Base-by-base conservation (phyloP, 2,329 filamentous ascomycete species). In the Fusarium proliferatum region DNA sequence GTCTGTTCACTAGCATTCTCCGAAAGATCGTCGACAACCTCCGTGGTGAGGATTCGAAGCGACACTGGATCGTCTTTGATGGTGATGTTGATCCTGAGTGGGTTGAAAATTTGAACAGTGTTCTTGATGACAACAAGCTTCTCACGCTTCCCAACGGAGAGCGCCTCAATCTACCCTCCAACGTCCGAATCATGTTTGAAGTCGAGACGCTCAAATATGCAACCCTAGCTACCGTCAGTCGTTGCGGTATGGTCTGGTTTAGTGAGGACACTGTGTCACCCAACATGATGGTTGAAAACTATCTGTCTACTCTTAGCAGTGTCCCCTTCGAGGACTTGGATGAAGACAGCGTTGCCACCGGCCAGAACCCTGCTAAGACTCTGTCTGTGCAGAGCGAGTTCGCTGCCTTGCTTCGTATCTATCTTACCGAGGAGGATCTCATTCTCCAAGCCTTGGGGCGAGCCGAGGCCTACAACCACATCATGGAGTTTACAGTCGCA, bases 191-290 rank as follows among this genome's bases (percentile, higher is more conserved):
- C 84, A 98, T 99, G 95, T 99, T 99, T 79, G 96, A 99, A 85
- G 96, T 99, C 41, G 97, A 99, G 85, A 98, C 92, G 6, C 87
- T 99, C 68, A 97, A 97, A 81, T 99, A 99, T 81, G 96, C 96
- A 42, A 99, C 96, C 0, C 89, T 99, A 49, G 96, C 96, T 63
- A 99, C 96, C n/a, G 96, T 99, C 80, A 97, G 94, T 91, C 95
- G 96, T 85, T 99, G 96, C 82, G 96, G 96, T 88, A 99, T 99
- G 96, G 97, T 99, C 19, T 99, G 96, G 96, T 99, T 98, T 85
- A 99, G 95, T 80, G 96, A 98, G 78, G 97, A 99, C 80, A 98
- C 95, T 34, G 96, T 99, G 45, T 96, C 94, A 38, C 90, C 96
- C 3, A 89, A 89, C 74, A 97, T 99, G 93, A 93, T 98, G 91